Percentiles rank a stretch among this genome's conserved stretches.
Evolutionary conservation across 2,329 filamentous ascomycete species (phyloP).

Genomic region (Ceratocystis destructans): DNA sequence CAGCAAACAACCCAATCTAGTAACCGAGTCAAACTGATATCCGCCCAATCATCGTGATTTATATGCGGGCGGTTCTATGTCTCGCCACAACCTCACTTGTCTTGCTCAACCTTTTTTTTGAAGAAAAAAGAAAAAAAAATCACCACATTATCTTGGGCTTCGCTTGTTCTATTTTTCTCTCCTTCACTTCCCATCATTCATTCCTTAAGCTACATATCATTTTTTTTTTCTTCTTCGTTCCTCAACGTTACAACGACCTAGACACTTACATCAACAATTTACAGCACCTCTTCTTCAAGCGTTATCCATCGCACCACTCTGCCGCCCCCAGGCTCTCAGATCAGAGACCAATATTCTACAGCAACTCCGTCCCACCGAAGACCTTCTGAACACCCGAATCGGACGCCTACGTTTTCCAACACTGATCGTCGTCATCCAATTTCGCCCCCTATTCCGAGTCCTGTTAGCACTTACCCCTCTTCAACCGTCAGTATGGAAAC

Average conservation of each 20-base stretch:
- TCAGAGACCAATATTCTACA: slow-evolving; percentile 42
- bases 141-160: not conserved
- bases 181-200: slow-evolving; percentile 1
- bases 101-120: not conserved
- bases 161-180: not conserved
- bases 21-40: slow-evolving; percentile 3
- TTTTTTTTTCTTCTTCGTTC: not conserved
- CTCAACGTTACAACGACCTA: slow-evolving; percentile 13
- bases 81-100: not conserved
- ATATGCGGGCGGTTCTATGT: slow-evolving; percentile 7
- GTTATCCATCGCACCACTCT: slow-evolving; percentile 42
- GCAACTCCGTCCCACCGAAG: slow-evolving; percentile 39
- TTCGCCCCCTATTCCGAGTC: slow-evolving; percentile 38
- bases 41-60: slow-evolving; percentile 8
- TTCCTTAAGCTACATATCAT: not conserved
- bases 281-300: slow-evolving; percentile 38
- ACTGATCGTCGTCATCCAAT: slow-evolving; percentile 37
- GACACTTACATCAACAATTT: slow-evolving; percentile 29
- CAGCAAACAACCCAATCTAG: slow-evolving; percentile 6
- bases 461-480: slow-evolving; percentile 33
- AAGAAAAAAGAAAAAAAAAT: not conserved
- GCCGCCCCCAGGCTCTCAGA: slow-evolving; percentile 36
- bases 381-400: slow-evolving; percentile 35
- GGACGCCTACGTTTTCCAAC: slow-evolving; percentile 39
- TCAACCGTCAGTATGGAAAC: slow-evolving; percentile 38